Evolutionary conservation across 768 basidiomycete genomes (phyloP).

Genomic region (Russula sp.): DNA sequence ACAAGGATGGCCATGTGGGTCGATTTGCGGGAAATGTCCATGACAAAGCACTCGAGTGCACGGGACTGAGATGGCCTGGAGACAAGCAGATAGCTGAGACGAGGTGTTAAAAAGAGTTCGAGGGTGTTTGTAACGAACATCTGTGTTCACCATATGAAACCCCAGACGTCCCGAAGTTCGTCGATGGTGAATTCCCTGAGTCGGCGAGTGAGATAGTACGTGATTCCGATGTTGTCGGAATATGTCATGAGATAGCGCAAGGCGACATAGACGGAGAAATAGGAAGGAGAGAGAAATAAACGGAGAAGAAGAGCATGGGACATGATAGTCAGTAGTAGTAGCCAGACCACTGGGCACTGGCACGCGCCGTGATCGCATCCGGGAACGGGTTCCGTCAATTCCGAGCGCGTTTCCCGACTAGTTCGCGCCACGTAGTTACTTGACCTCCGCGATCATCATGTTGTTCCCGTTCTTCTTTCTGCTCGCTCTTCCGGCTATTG

Average conservation of each 20-base stretch:
- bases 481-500: slow-evolving; percentile 31
- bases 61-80: slow-evolving; percentile 88
- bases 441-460: slow-evolving; percentile 19
- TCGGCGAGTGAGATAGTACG: slow-evolving; percentile 79
- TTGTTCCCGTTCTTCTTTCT: slow-evolving; percentile 32
- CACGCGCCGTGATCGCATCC: neutral
- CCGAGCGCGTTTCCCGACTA: neutral
- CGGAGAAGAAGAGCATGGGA: slow-evolving; percentile 86
- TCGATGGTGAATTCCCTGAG: slow-evolving; percentile 59
- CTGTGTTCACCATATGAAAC: slow-evolving; percentile 67
- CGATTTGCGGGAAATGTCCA: slow-evolving; percentile 81
- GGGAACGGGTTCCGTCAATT: neutral
- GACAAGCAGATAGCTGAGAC: slow-evolving; percentile 80
- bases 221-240: slow-evolving; percentile 85
- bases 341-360: neutral
- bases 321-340: slow-evolving; percentile 21
- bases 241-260: slow-evolving; percentile 80
- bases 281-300: slow-evolving; percentile 86
- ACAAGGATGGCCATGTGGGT: slow-evolving; percentile 96
- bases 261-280: slow-evolving; percentile 92
- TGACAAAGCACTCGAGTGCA: slow-evolving; percentile 91
- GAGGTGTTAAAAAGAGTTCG: slow-evolving; percentile 32
- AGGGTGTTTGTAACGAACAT: slow-evolving; percentile 18
- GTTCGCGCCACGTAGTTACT: slow-evolving; percentile 13
- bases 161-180: slow-evolving; percentile 82